Evolutionary conservation across 148 eudicot species (phyloP), one percentile per base, ranked within the genome.

Genomic region (Rhododendron kiyosumense): DNA sequence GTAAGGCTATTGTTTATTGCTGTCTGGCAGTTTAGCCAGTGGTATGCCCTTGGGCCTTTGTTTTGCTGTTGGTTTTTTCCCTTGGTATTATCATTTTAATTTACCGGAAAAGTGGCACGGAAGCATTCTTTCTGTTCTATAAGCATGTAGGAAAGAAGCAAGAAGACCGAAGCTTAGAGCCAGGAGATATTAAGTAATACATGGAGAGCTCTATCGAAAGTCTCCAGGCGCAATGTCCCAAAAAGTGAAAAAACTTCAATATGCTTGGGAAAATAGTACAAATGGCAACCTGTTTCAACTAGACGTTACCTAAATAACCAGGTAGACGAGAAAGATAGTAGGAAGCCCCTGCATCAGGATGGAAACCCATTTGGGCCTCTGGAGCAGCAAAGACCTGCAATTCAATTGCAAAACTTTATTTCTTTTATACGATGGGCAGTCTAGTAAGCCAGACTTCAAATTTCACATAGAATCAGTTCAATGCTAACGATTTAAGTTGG

Each of bases 331-430:
- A 94, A 85, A 97, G 98, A 89, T 94, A 94, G 89, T 92, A 95
- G 18, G 99, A 95, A 83, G 98, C 98, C 85, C 99, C 99, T 81
- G 95, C 94, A 89, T 97, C 99, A 81, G 99, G 98, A 92, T 97
- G 98, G 78, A 97, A 97, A 87, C 98, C 99, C 84, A 97, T 88
- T 83, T 95, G 98, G 69, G 92, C 90, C 88, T 97, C 99, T 54
- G 98, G 98, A 88, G 89, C 87, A 76, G 92, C 91, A 89, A 93
- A 97, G 61, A 94, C 94, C 99, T 97, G 94, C 81, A 89, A 88
- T 73, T 86, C 81, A 87, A 74, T 84, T 41, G 74, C 38, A 59
- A 49, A 22, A 51, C 13, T 51, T 54, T 75, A 34, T 52, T 52
- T 63, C 63, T 54, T 76, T 24, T 36, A 34, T 84, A 45, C 5